Evolutionary conservation across 2,329 filamentous ascomycete species (phyloP), one percentile per base, ranked within the genome.

Genomic region (Alternaria hordeiaustralica): DNA sequence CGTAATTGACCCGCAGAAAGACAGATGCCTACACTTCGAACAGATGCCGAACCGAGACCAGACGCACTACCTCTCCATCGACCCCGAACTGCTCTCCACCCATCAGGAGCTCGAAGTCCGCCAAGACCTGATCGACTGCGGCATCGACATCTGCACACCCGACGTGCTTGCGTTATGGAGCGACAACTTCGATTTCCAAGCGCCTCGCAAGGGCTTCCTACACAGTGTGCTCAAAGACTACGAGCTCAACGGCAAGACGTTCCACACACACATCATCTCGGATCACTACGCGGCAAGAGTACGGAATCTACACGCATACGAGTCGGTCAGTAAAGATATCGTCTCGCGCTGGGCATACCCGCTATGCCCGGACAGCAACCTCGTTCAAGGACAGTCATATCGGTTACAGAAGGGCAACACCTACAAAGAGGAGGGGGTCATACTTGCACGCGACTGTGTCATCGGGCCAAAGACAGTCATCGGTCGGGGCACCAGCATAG

Each of bases 101-200:
- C 86, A 92, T 69, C 84, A 87, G 6, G 92, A 97, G 77, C 87
- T 97, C 55, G 93, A 96, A 71, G 85, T 97, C 20, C 89, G 94
- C 43, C 88, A 91, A 67, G 95, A 99, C 80, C 83, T 99, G 62
- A 92, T 98, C 65, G 96, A 99, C 79, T 94, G 93, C 71, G 92
- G 93, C 56, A 96, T 99, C 74, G 96, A 99, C 78, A 98, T 99
- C 68, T 98, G 95, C 81, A 98, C 96, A 1, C 94, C 95, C 0
- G 96, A 98, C 76, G 94, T 97, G 9, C 87, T 98, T 46, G 94
- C 94, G 8, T 83, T 98, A 61, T 99, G 96, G 93, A 96, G 94
- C 9, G 96, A 99, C 81, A 97, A 94, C 76, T 99, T 98, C 74
- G 95, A 99, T 79, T 98, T 97, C 79, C 94, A 97, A 78, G 87